Evolutionary conservation across 2,329 filamentous ascomycete genomes (phyloP).

Genomic region (Penicillium frequentans): DNA sequence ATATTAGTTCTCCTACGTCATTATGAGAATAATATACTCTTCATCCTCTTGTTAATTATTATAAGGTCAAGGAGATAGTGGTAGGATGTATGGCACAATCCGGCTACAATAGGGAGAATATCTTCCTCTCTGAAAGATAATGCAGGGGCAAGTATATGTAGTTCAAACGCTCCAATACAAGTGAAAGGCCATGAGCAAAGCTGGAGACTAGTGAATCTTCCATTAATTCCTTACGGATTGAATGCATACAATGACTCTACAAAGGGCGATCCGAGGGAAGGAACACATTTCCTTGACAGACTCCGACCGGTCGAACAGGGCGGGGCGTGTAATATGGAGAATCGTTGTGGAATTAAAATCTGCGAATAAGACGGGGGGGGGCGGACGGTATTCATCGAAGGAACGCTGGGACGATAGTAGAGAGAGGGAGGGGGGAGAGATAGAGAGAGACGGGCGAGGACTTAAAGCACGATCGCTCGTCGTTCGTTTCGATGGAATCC

Average conservation of each 20-base stretch:
- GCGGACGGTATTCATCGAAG: constrained; percentile 23
- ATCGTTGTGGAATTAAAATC: constrained; percentile 21
- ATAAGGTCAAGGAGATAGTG: no score
- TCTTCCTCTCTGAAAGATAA: no score
- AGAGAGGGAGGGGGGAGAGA: neutral
- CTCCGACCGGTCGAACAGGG: constrained; percentile 21
- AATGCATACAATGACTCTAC: constrained; percentile 15
- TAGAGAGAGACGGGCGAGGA: constrained; percentile 17
- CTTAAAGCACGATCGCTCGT: constrained; percentile 23
- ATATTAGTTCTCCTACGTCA: neutral
- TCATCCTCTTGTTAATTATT: neutral
- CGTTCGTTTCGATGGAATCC: constrained; percentile 27
- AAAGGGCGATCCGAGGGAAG: constrained; percentile 5
- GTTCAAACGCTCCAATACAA: no score
- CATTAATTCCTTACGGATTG: neutral
- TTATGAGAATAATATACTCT: neutral
- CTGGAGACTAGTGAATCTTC: neutral
- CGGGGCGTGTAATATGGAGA: constrained; percentile 13
- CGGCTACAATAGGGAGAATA: no score
- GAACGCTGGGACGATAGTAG: constrained; percentile 16
- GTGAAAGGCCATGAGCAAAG: neutral
- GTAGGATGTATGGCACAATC: no score
- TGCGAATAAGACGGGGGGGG: constrained; percentile 24
- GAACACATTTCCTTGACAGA: neutral
- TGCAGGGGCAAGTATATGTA: no score